These are phyloP conservation scores for Puccinia sorghi DNA, from an alignment of 1,284 basidiomycete species.

Conservation along the genomic window DNA sequence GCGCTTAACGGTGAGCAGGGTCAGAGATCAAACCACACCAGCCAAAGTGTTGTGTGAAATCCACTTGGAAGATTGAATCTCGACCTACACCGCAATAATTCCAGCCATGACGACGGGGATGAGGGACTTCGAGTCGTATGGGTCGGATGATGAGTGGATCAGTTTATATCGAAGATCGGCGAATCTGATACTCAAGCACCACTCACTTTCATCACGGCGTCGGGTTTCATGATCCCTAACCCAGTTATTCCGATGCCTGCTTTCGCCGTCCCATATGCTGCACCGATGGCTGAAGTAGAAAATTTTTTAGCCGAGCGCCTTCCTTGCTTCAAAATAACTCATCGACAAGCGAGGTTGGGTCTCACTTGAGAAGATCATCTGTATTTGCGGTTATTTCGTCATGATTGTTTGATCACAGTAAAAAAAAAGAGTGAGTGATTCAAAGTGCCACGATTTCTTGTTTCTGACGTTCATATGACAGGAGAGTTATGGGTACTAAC, in stretches of 20 bases:
- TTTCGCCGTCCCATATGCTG: slow-evolving; percentile 95
- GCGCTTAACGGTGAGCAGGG: slow-evolving; percentile 16
- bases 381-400: background rate
- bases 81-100: slow-evolving; percentile 71
- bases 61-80: background rate
- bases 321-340: background rate
- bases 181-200: background rate
- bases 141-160: background rate
- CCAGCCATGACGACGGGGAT: slow-evolving; percentile 99
- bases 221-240: slow-evolving; percentile 89
- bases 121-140: slow-evolving; percentile 66
- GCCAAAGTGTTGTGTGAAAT: background rate
- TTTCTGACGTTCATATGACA: background rate
- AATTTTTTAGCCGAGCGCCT: background rate
- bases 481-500: slow-evolving; percentile 21
- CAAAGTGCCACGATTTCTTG: background rate
- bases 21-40: background rate
- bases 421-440: background rate
- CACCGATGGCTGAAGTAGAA: slow-evolving; percentile 69
- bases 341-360: background rate
- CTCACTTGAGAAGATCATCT: slow-evolving; percentile 50
- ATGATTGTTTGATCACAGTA: background rate
- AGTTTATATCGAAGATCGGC: background rate
- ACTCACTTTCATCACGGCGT: slow-evolving; percentile 91
- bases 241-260: slow-evolving; percentile 97